Conservation (phyloP, 208 protist genomes). For the Leishmania arabica region DNA sequence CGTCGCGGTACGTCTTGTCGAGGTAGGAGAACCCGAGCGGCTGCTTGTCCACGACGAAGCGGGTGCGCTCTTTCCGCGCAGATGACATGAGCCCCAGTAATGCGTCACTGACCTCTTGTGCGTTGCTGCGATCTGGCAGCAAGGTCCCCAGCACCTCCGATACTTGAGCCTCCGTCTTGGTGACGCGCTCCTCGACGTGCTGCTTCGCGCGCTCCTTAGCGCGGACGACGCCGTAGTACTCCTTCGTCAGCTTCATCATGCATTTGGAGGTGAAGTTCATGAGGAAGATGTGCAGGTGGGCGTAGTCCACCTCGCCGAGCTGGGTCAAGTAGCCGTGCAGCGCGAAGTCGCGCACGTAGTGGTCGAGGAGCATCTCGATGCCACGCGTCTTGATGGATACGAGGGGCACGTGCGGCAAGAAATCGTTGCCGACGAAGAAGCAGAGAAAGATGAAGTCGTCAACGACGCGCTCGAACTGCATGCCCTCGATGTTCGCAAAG, state of each 20-base stretch:
- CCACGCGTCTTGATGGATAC: conserved; percentile 98
- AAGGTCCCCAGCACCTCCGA: conserved; percentile 33
- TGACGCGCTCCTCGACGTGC: conserved; percentile 77
- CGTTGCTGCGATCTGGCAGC: conserved; percentile 39
- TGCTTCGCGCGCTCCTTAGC: conserved; percentile 71
- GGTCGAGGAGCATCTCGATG: conserved; percentile 94
- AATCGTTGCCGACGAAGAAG: conserved; percentile 99
- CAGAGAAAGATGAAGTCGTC: conserved; percentile 99
- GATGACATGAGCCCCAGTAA: conserved; percentile 47
- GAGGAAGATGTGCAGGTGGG: conserved; percentile 63
- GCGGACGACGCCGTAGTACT: conserved; percentile 65
- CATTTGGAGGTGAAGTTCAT: conserved; percentile 52
- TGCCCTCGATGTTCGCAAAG: conserved; percentile 78
- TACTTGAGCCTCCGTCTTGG: conserved; percentile 38
- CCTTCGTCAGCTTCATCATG: conserved; percentile 54
- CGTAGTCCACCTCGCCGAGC: conserved; percentile 83
- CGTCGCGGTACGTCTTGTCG: conserved; percentile 64
- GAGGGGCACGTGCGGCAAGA: conserved; percentile 98
- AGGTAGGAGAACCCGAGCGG: conserved; percentile 83
- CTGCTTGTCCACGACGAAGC: conserved; percentile 71
- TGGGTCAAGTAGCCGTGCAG: conserved; percentile 85
- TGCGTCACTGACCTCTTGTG: conserved; percentile 61
- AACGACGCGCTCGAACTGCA: conserved; percentile 96
- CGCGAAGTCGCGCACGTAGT: conserved; percentile 80
- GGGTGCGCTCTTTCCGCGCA: conserved; percentile 60